A percentile compares a stretch with the other conserved stretches of the same genome.
Evolutionary conservation across 352 stramenopile species (phyloP).

Genomic region (Pythium oligandrum): DNA sequence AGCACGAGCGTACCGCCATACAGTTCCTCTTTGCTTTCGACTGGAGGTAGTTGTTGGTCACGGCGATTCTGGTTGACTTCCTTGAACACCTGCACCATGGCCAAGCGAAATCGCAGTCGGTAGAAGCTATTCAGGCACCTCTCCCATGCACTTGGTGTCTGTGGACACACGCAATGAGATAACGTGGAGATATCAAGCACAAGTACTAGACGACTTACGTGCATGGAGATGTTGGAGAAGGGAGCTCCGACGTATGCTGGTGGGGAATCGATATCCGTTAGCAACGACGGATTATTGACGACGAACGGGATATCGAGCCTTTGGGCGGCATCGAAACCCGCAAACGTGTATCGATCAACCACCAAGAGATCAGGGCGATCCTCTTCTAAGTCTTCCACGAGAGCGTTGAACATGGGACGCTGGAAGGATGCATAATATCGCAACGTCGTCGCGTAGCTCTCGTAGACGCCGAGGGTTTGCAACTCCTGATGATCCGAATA

Average conservation of each 20-base stretch:
- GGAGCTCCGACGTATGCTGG: slow-evolving; percentile 75
- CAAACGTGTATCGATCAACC: slow-evolving; percentile 81
- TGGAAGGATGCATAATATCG: slow-evolving; percentile 79
- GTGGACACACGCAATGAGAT: slow-evolving; percentile 3
- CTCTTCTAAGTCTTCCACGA: slow-evolving; percentile 58
- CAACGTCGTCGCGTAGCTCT: slow-evolving; percentile 61
- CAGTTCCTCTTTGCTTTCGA: slow-evolving; percentile 50
- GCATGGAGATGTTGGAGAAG: slow-evolving; percentile 79
- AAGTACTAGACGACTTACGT: slow-evolving; percentile 32
- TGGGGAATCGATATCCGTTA: slow-evolving; percentile 83
- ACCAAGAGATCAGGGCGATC: slow-evolving; percentile 67
- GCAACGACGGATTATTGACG: slow-evolving; percentile 74
- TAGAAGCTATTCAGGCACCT: slow-evolving; percentile 78
- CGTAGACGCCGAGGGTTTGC: slow-evolving; percentile 38
- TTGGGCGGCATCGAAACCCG: slow-evolving; percentile 64
- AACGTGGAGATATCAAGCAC: slow-evolving; percentile 3
- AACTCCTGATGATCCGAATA: slow-evolving; percentile 29
- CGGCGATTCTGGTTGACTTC: slow-evolving; percentile 56
- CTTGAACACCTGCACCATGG: slow-evolving; percentile 53
- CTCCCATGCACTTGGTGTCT: slow-evolving; percentile 70
- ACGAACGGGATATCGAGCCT: slow-evolving; percentile 65
- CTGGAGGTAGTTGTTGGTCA: slow-evolving; percentile 41
- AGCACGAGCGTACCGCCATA: slow-evolving; percentile 64
- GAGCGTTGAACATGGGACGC: slow-evolving; percentile 55
- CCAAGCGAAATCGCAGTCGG: slow-evolving; percentile 66